Evolutionary conservation across 2,329 filamentous ascomycete species (phyloP), one percentile per base, ranked within the genome.

Genomic region (Pseudogymnoascus sp.): DNA sequence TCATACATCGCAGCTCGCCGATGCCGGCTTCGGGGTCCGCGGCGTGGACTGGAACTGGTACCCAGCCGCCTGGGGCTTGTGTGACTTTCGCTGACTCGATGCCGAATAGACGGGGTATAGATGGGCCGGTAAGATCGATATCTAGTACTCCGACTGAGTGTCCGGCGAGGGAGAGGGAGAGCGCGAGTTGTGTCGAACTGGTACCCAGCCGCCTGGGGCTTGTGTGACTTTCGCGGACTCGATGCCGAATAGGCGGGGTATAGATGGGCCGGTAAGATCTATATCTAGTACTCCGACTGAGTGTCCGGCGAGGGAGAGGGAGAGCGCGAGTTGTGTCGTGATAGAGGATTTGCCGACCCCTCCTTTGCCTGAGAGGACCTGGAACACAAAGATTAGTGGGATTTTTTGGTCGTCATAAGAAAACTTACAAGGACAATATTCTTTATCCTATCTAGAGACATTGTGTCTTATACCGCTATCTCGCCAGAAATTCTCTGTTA

Each of bases 281-380:
- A 97, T 88, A 74, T 99, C 94, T 68, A 99, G 89, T 29, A 99
- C 92, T 61, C 94, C 94, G 45, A 97, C 93, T 0, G 90, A 92
- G 73, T 93, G 84, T 63, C 93, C 93, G 66, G 90, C 85, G 0
- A 94, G 83, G 1, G 91, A 88, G 33, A 99, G 85, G 0, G 92
- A 92, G 38, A 99, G 84, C 7, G 94, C 94, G 14, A 99, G 86
- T 74, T 99, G 94, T 1, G 93, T 95, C 0, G 94, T 97, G n/a
- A 97, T 87, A 61, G 92, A 96, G 45, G 93, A 97, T 80, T 99
- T 99, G 63, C 94, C 94, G 19, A 99, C 94, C 69, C 94, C 94
- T 72, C 94, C 94, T 82, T 99, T 99, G 69, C 94, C 94, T 11
- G 94, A 97, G 58, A 99, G 88, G 66, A 93, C 83, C 78, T 84